phyloP scores from a whole-genome alignment of 148 eudicot genomes.

The Rhododendron ovatum region DNA sequence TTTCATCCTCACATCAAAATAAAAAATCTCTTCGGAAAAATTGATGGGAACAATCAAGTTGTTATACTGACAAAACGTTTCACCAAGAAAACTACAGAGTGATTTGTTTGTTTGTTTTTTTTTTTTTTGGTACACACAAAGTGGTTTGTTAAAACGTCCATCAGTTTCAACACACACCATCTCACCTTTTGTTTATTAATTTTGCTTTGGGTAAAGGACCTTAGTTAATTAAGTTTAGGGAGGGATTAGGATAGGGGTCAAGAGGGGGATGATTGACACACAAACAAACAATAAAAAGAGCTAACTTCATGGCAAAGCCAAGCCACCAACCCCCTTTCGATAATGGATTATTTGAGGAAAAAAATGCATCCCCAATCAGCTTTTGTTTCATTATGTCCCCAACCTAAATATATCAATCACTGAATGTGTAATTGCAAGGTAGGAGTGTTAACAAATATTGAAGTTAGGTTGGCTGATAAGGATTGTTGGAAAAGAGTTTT shows the following conservation, averaged over 20 bases:
- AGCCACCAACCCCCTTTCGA: slow-evolving; percentile 35
- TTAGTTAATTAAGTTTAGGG: slow-evolving; percentile 9
- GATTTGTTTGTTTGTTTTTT: not conserved
- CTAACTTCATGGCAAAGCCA: slow-evolving; percentile 50
- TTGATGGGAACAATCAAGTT: not conserved
- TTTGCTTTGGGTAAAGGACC: not conserved
- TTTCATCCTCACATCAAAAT: not conserved
- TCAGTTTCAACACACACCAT: slow-evolving; percentile 7
- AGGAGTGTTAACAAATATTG: not conserved
- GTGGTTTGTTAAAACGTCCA: not conserved
- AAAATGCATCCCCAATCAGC: not conserved
- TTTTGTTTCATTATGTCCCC: slow-evolving; percentile 17
- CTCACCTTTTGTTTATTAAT: slow-evolving; percentile 8
- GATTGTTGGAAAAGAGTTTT: not conserved
- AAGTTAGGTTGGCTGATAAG: not conserved
- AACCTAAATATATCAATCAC: not conserved
- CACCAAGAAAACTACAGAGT: not conserved
- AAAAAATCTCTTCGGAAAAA: not conserved
- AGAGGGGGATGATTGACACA: slow-evolving; percentile 11
- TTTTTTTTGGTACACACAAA: not conserved
- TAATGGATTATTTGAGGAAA: not conserved
- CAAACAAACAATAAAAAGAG: slow-evolving; percentile 10
- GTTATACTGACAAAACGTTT: not conserved
- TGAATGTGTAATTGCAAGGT: not conserved
- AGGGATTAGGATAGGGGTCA: slow-evolving; percentile 11